A percentile compares a stretch with the other conserved stretches of the same genome.
phyloP scores from a whole-genome alignment of 371 early-diverging fungal species.

The Gilbertella persicaria region DNA sequence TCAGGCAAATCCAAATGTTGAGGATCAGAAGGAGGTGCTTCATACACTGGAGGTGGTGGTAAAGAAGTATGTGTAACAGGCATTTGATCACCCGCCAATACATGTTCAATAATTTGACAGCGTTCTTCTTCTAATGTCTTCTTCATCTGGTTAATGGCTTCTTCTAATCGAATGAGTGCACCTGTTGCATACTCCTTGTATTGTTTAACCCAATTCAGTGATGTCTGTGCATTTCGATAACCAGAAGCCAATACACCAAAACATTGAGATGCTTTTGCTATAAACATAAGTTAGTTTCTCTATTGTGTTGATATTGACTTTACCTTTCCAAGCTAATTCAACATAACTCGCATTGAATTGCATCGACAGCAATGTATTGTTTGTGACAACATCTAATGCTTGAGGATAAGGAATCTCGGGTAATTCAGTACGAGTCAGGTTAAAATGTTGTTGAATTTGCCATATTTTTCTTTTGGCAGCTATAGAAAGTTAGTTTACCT shows the following conservation, averaged over 20 bases:
- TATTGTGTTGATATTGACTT: not conserved
- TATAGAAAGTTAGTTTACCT: not conserved
- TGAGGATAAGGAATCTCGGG: conserved; percentile 49
- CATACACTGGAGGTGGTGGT: conserved; percentile 27
- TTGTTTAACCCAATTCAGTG: conserved; percentile 23
- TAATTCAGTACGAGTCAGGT: conserved; percentile 32
- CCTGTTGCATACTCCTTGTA: conserved; percentile 23
- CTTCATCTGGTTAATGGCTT: conserved; percentile 6
- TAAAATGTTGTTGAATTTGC: conserved; percentile 38
- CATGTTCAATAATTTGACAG: conserved; percentile 13
- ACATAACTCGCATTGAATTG: conserved; percentile 29
- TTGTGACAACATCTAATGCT: conserved; percentile 37
- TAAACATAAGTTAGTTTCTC: not conserved
- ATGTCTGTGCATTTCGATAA: conserved; percentile 21
- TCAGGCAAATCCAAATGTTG: conserved; percentile 4
- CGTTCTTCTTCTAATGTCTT: conserved; percentile 14
- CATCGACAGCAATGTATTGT: conserved; percentile 34
- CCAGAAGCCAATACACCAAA: conserved; percentile 20
- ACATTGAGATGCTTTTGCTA: conserved; percentile 26
- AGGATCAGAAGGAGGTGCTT: conserved; percentile 17
- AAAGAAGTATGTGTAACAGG: not conserved
- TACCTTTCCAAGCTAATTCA: conserved; percentile 48
- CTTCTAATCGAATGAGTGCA: conserved; percentile 8
- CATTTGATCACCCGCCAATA: conserved; percentile 10
- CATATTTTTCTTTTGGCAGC: conserved; percentile 29